Evolutionary conservation across 1,284 basidiomycete genomes (phyloP), one percentile per base, ranked within the genome.

Genomic region (Marasmius fiardii): DNA sequence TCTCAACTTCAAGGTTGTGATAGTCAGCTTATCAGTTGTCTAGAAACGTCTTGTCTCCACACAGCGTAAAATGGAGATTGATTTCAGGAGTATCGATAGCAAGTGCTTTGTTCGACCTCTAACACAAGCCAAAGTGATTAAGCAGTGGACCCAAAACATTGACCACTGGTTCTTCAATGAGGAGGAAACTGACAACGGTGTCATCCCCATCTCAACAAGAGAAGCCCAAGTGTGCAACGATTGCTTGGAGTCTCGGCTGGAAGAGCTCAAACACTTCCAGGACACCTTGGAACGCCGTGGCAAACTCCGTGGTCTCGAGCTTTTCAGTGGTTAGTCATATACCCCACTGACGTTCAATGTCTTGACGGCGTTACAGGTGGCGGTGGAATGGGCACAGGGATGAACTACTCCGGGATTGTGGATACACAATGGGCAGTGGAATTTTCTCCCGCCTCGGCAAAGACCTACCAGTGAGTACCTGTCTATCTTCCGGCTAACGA

Each of bases 341-440:
- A n/a, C n/a, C n/a, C n/a, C n/a, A 44, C 56, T 58, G 26, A 51
- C 39, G n/a, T n/a, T 41, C 47, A 52, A 33, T 53, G 28, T 31
- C 28, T 31, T 31, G 44, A 47, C 51, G 24, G 43, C 11, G 24
- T 54, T 52, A 12, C 55, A 87, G 86, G 87, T 63, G 86, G 85
- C 53, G 87, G 86, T 55, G 87, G 87, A 3, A 73, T 90, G 10
- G 85, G 86, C 6, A 78, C 81, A 31, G 87, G 87, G 1, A 70
- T 90, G 56, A 76, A 83, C 49, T 60, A 80, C 56, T 82, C 83
- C 12, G 75, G 77, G 0, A 80, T 76, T 67, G 77, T 88, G 5
- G 72, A 86, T 16, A 86, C 83, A 1, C 76, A 71, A 61, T 88
- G 85, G 77, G 87, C 85, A 3, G 74, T 88, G 1, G 87, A 90